Evolutionary conservation across 805 yeast genomes (phyloP).

Genomic region (Candida koratica): DNA sequence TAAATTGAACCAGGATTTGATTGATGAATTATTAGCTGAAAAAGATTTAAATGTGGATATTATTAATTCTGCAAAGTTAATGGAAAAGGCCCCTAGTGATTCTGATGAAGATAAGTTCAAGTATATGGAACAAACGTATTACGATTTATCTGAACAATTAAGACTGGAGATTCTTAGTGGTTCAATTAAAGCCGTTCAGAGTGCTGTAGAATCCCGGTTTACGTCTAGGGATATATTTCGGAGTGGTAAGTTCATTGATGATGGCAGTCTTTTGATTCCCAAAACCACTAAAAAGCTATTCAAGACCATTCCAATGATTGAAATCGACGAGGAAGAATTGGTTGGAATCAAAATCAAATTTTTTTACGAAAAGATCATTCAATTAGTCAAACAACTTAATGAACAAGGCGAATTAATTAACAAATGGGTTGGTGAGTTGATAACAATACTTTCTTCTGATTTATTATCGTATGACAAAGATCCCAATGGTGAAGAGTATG

Average conservation of each 20-base stretch:
- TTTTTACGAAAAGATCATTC: constrained; percentile 20
- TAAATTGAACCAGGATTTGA: constrained; percentile 12
- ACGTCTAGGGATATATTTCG: constrained; percentile 18
- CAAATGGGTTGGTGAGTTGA: constrained; percentile 46
- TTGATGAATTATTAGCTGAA: constrained; percentile 20
- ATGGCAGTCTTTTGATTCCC: constrained; percentile 29
- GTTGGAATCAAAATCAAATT: constrained; percentile 19
- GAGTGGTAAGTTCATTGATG: constrained; percentile 20
- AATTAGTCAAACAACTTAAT: constrained; percentile 39
- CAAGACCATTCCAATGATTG: constrained; percentile 26
- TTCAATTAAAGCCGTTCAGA: constrained; percentile 27
- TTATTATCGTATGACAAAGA: constrained; percentile 44
- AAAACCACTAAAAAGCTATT: constrained; percentile 34
- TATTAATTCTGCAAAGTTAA: constrained; percentile 2
- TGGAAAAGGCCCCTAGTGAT: not conserved
- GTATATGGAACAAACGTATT: constrained; percentile 27
- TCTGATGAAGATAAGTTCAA: constrained; percentile 11
- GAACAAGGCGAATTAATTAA: constrained; percentile 50
- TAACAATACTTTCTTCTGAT: constrained; percentile 43
- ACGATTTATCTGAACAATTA: constrained; percentile 33
- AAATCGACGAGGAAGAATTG: constrained; percentile 15
- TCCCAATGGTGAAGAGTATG: constrained; percentile 76
- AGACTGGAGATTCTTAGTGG: constrained; percentile 31
- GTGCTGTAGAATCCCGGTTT: constrained; percentile 23
- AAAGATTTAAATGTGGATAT: not conserved